phyloP scores from a whole-genome alignment of 345 rosid species.

The Sisymbrium altissimum region DNA sequence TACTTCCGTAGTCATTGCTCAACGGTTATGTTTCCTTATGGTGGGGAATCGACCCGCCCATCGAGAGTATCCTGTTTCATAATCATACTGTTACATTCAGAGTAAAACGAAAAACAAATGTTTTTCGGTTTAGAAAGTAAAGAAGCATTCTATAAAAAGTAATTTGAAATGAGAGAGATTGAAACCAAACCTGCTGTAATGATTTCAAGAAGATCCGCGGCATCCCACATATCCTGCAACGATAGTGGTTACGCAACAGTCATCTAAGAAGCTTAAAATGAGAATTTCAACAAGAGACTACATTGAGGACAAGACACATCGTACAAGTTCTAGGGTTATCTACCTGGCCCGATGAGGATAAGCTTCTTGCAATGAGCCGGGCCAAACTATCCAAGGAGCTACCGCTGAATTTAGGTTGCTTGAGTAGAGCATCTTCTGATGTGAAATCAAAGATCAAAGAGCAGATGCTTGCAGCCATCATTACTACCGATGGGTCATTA shows the following conservation, averaged over 20 bases:
- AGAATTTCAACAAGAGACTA: not conserved
- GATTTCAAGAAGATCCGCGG: slow-evolving; percentile 66
- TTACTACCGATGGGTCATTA: slow-evolving; percentile 43
- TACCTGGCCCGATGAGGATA: slow-evolving; percentile 54
- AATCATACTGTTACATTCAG: not conserved
- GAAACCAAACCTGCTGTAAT: slow-evolving; percentile 50
- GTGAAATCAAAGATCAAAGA: slow-evolving; percentile 59
- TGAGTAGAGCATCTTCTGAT: slow-evolving; percentile 71
- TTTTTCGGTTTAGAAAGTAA: not conserved
- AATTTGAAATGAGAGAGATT: not conserved
- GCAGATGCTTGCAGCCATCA: slow-evolving; percentile 87
- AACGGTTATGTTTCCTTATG: slow-evolving; percentile 1
- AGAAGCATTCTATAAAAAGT: not conserved
- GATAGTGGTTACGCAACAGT: not conserved
- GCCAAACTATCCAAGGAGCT: slow-evolving; percentile 43
- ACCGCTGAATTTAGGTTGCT: slow-evolving; percentile 41
- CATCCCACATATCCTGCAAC: slow-evolving; percentile 42
- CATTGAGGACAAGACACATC: not conserved
- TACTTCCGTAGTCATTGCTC: not conserved
- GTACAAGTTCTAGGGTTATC: not conserved
- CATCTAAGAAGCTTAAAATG: not conserved
- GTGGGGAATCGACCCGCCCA: slow-evolving; percentile 65
- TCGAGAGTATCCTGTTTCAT: slow-evolving; percentile 50
- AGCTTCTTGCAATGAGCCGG: slow-evolving; percentile 53
- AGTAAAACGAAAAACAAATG: not conserved